Conservation (phyloP, 1,139 yeast species). For the Candida anutae region DNA sequence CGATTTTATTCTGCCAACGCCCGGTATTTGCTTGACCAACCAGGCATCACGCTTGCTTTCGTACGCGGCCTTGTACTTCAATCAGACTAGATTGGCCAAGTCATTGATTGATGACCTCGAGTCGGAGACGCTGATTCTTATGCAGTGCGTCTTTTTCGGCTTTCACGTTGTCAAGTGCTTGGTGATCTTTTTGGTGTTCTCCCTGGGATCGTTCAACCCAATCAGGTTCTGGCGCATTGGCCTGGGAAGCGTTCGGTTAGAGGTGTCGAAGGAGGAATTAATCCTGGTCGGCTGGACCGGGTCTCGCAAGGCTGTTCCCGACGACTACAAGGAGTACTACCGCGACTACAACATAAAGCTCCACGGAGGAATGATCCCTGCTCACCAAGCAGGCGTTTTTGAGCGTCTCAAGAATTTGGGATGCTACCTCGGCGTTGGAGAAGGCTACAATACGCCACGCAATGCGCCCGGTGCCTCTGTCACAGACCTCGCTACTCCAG, state of each 20-base stretch:
- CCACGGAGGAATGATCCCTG: constrained; percentile 72
- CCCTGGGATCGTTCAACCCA: constrained; percentile 77
- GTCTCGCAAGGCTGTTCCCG: constrained; percentile 61
- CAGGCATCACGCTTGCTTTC: constrained; percentile 38
- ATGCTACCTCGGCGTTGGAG: constrained; percentile 57
- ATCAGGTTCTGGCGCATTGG: constrained; percentile 22
- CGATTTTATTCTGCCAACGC: constrained; percentile 81
- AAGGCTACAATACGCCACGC: constrained; percentile 71
- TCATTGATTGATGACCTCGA: constrained; percentile 42
- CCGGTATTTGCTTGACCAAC: constrained; percentile 79
- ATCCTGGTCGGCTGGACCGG: constrained; percentile 88
- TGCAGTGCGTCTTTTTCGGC: constrained; percentile 62
- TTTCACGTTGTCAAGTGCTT: constrained; percentile 60
- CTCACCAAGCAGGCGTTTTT: constrained; percentile 68
- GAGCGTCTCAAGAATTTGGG: constrained; percentile 56
- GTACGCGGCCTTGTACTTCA: constrained; percentile 24
- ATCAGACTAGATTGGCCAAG: constrained; percentile 30
- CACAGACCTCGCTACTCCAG: constrained; percentile 16
- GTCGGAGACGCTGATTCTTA: constrained; percentile 30
- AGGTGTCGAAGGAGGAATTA: constrained; percentile 49
- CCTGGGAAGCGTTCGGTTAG: constrained; percentile 20
- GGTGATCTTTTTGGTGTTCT: constrained; percentile 50
- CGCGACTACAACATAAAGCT: constrained; percentile 57
- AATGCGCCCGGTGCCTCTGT: constrained; percentile 17
- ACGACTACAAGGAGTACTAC: constrained; percentile 66